phyloP scores from a whole-genome alignment of 305 asterid species.

The Solanum hybrid region DNA sequence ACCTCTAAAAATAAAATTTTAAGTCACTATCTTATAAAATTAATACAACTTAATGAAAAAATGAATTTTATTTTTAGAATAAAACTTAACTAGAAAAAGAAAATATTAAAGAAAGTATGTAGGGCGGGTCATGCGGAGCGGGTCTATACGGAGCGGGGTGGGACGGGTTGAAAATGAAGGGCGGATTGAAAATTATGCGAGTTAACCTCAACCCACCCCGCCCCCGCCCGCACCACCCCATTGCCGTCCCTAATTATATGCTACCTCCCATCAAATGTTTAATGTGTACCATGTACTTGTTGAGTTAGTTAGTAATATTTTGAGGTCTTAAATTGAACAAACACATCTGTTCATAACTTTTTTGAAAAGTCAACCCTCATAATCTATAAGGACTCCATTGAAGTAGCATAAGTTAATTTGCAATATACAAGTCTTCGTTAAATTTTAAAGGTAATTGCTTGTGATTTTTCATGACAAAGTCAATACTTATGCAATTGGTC shows the following conservation, averaged over 20 bases:
- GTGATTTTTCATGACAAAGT: not conserved
- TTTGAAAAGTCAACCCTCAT: not conserved
- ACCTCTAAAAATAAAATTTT: not conserved
- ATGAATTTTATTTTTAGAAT: no score
- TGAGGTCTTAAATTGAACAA: not conserved
- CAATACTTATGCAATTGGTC: not conserved
- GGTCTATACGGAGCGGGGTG: no score
- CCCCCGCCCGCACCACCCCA: not conserved
- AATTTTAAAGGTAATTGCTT: not conserved
- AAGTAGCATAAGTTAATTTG: not conserved
- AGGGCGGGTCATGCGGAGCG: not conserved
- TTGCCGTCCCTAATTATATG: not conserved
- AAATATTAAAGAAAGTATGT: not conserved
- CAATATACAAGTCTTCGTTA: not conserved
- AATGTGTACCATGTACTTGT: not conserved
- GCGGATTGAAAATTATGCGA: no score
- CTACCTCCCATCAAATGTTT: not conserved
- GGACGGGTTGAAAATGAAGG: no score
- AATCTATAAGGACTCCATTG: not conserved
- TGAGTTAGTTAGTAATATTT: not conserved
- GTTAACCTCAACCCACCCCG: not conserved
- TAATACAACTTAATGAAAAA: no score
- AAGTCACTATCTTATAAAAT: not conserved
- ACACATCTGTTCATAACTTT: not conserved
- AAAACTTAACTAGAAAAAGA: not conserved